phyloP scores from a whole-genome alignment of 1,284 basidiomycete genomes.

The Stereum hirsutum region DNA sequence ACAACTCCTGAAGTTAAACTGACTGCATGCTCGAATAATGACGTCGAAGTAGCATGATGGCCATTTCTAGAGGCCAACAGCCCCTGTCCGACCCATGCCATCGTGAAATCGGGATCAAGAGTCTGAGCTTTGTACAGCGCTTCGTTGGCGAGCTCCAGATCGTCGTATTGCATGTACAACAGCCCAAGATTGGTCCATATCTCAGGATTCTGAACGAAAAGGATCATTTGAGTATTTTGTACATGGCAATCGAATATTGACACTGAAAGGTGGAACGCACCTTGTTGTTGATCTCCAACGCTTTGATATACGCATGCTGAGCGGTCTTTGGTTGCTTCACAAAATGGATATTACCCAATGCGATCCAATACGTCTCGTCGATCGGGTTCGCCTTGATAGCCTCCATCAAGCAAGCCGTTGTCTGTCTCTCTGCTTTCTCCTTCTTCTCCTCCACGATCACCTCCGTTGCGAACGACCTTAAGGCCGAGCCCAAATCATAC shows the following conservation, averaged over 20 bases:
- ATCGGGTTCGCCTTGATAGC: conserved; percentile 72
- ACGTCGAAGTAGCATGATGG: conserved; percentile 53
- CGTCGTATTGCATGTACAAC: conserved; percentile 79
- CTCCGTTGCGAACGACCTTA: conserved; percentile 44
- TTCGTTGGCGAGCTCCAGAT: conserved; percentile 80
- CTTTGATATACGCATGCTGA: conserved; percentile 90
- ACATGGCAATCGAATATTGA: background rate
- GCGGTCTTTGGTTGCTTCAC: conserved; percentile 58
- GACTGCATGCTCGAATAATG: conserved; percentile 80
- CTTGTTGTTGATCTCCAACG: conserved; percentile 80
- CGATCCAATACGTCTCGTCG: conserved; percentile 77
- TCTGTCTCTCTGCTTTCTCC: conserved; percentile 35
- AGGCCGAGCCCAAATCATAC: conserved; percentile 69
- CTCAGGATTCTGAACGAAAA: conserved; percentile 47
- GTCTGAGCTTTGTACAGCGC: conserved; percentile 85
- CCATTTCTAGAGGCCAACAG: conserved; percentile 68
- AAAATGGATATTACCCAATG: conserved; percentile 72
- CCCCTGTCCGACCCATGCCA: conserved; percentile 94
- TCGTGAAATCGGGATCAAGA: conserved; percentile 83
- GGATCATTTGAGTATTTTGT: conserved; percentile 4
- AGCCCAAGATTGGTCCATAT: conserved; percentile 90
- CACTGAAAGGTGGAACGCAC: conserved; percentile 26
- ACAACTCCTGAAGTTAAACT: conserved; percentile 65
- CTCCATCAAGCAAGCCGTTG: conserved; percentile 58
- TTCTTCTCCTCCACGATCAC: conserved; percentile 20